Evolutionary conservation across 2,329 filamentous ascomycete species (phyloP).

Genomic region (Colletotrichum destructivum): DNA sequence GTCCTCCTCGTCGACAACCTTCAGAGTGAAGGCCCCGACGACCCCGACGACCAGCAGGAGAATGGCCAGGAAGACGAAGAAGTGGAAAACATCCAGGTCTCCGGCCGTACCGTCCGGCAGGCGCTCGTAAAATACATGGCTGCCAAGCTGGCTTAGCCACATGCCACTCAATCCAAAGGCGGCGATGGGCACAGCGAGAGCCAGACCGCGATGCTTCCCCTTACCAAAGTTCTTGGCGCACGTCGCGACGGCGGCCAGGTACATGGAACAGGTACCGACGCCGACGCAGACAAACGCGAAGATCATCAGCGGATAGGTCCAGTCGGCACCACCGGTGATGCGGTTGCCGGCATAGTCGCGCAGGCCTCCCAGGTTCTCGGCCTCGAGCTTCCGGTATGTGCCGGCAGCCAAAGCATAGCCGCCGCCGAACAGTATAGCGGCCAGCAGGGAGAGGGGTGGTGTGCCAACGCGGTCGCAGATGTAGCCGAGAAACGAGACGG

Average conservation of each 20-base stretch:
- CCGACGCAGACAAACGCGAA: slow-evolving; percentile 88
- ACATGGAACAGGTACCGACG: slow-evolving; percentile 88
- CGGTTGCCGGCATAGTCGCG: slow-evolving; percentile 40
- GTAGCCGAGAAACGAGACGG: slow-evolving; percentile 91
- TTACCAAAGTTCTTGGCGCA: slow-evolving; percentile 98
- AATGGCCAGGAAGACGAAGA: slow-evolving; percentile 87
- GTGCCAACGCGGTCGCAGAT: slow-evolving; percentile 92
- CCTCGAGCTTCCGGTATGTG: slow-evolving; percentile 73
- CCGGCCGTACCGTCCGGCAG: slow-evolving; percentile 74
- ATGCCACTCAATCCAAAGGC: slow-evolving; percentile 94
- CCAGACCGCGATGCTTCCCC: slow-evolving; percentile 88
- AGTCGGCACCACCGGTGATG: slow-evolving; percentile 62
- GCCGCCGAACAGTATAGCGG: slow-evolving; percentile 80
- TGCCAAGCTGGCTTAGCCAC: slow-evolving; percentile 94
- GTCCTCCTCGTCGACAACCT: slow-evolving; percentile 86
- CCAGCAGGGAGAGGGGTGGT: slow-evolving; percentile 80
- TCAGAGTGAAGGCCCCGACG: slow-evolving; percentile 80
- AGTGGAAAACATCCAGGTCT: slow-evolving; percentile 83
- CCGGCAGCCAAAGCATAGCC: slow-evolving; percentile 90
- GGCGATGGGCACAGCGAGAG: slow-evolving; percentile 91
- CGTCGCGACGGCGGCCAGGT: slow-evolving; percentile 90
- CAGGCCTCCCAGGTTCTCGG: slow-evolving; percentile 54
- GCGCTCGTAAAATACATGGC: slow-evolving; percentile 80
- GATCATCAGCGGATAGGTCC: slow-evolving; percentile 88
- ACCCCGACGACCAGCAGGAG: slow-evolving; percentile 80